A percentile compares a stretch with the other conserved stretches of the same genome.
Conservation (phyloP, 176 grass and related monocot genomes). For the Cocos nucifera region DNA sequence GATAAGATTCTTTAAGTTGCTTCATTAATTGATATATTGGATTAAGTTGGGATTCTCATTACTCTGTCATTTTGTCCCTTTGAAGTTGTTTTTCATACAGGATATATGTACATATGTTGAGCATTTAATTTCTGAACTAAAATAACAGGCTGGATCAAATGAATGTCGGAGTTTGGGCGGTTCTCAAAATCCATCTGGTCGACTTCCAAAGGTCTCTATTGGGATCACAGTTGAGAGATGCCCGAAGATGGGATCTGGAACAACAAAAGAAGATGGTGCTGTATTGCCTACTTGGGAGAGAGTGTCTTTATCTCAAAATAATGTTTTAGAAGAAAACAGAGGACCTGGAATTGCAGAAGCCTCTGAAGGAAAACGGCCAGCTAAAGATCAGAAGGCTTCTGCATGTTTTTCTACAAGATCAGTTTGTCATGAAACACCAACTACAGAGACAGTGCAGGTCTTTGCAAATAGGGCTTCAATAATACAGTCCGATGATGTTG, state of each 20-base stretch:
- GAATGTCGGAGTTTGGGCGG: slow-evolving; percentile 51
- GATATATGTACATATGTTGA: not conserved
- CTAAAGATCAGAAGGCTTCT: not conserved
- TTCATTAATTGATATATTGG: too few species aligned
- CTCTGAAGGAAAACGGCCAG: not conserved
- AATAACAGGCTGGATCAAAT: slow-evolving; percentile 39
- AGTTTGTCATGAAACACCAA: not conserved
- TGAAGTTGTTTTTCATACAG: not conserved
- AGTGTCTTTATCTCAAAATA: slow-evolving; percentile 32
- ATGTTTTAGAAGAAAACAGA: slow-evolving; percentile 6
- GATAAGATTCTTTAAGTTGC: too few species aligned
- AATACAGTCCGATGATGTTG: slow-evolving; percentile 23
- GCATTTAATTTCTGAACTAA: not conserved
- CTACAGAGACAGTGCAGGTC: not conserved
- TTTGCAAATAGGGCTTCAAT: slow-evolving; percentile 30
- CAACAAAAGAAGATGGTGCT: slow-evolving; percentile 20
- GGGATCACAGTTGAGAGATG: slow-evolving; percentile 35
- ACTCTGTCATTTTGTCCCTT: not conserved
- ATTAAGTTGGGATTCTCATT: too few species aligned
- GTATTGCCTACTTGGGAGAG: slow-evolving; percentile 19
- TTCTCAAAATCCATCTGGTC: slow-evolving; percentile 46
- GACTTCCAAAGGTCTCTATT: slow-evolving; percentile 82
- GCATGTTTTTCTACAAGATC: not conserved
- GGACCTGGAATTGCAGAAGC: not conserved
- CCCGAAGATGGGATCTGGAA: slow-evolving; percentile 28